Conservation (phyloP, 2,329 filamentous ascomycete species). For the Sporothrix pseudoabietina region DNA sequence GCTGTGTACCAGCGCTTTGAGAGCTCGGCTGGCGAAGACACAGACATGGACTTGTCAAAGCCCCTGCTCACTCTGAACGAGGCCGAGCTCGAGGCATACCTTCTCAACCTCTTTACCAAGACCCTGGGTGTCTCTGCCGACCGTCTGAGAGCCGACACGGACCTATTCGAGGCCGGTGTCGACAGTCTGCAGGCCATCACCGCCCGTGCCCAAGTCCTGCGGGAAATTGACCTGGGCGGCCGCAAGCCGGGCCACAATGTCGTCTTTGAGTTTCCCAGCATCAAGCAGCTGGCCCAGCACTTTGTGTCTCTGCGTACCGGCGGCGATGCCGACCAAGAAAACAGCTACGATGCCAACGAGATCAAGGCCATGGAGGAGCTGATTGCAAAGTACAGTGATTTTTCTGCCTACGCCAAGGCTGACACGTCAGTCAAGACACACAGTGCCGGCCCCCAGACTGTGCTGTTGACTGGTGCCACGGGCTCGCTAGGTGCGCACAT, state of each 20-base stretch:
- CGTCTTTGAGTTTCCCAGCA: slow-evolving; percentile 59
- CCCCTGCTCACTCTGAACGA: slow-evolving; percentile 32
- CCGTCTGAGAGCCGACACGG: slow-evolving; percentile 44
- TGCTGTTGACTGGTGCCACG: slow-evolving; percentile 53
- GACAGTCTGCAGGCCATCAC: slow-evolving; percentile 62
- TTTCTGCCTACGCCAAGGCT: not conserved
- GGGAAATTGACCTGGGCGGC: slow-evolving; percentile 52
- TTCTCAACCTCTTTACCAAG: slow-evolving; percentile 40
- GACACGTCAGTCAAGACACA: not conserved
- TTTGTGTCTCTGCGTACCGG: slow-evolving; percentile 49
- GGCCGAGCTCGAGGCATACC: slow-evolving; percentile 41
- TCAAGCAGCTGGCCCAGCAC: slow-evolving; percentile 49
- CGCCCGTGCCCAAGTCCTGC: slow-evolving; percentile 55
- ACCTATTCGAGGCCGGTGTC: slow-evolving; percentile 61
- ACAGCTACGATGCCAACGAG: slow-evolving; percentile 44
- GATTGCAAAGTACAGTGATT: slow-evolving; percentile 31
- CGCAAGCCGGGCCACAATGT: slow-evolving; percentile 57
- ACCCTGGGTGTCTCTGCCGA: not conserved
- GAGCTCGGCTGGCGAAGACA: slow-evolving; percentile 8
- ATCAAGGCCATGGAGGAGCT: slow-evolving; percentile 42
- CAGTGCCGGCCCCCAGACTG: not conserved
- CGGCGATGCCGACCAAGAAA: slow-evolving; percentile 35
- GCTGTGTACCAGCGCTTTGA: slow-evolving; percentile 43
- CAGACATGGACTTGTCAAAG: not conserved
- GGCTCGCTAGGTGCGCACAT: slow-evolving; percentile 66